These are phyloP conservation scores for Sphaceloma murrayae DNA, from an alignment of 2,329 filamentous ascomycete species.

Conservation along the genomic window DNA sequence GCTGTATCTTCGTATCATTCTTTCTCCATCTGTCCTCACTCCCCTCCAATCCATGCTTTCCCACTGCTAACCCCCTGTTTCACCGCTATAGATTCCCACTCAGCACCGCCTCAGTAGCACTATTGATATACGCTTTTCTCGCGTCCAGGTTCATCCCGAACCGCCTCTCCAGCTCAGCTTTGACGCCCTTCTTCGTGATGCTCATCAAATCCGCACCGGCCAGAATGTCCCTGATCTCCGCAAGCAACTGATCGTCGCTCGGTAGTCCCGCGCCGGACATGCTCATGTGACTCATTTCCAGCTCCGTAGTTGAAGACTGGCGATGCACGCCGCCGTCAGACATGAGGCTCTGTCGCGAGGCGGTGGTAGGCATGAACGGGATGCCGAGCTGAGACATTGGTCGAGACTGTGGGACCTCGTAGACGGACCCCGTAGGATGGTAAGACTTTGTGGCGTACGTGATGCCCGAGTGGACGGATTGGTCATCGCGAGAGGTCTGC, in stretches of 20 bases:
- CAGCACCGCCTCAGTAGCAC: constrained; percentile 35
- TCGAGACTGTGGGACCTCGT: constrained; percentile 45
- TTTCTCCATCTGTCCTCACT: too few species aligned
- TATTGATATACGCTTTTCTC: constrained; percentile 76
- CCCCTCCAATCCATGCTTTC: too few species aligned
- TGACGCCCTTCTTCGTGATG: constrained; percentile 97
- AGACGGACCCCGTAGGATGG: constrained; percentile 49
- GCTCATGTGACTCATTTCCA: constrained; percentile 65
- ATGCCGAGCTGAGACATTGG: constrained; percentile 53
- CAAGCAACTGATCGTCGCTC: constrained; percentile 77
- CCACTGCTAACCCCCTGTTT: too few species aligned
- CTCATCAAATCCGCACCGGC: constrained; percentile 90
- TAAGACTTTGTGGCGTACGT: constrained; percentile 83
- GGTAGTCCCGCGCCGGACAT: constrained; percentile 58
- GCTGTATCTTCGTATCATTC: too few species aligned
- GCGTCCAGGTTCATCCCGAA: constrained; percentile 80
- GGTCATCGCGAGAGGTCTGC: constrained; percentile 72
- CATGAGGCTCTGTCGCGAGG: constrained; percentile 67
- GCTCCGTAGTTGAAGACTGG: constrained; percentile 38
- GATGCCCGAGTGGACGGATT: constrained; percentile 83
- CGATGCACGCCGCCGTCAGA: constrained; percentile 40
- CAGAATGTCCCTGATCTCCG: constrained; percentile 90
- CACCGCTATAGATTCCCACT: constrained; percentile 31
- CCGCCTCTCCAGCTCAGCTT: constrained; percentile 79
- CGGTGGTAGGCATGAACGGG: constrained; percentile 36